Base-by-base conservation (phyloP, 257 asterid genomes). In the Nicotiana tabacum region DNA sequence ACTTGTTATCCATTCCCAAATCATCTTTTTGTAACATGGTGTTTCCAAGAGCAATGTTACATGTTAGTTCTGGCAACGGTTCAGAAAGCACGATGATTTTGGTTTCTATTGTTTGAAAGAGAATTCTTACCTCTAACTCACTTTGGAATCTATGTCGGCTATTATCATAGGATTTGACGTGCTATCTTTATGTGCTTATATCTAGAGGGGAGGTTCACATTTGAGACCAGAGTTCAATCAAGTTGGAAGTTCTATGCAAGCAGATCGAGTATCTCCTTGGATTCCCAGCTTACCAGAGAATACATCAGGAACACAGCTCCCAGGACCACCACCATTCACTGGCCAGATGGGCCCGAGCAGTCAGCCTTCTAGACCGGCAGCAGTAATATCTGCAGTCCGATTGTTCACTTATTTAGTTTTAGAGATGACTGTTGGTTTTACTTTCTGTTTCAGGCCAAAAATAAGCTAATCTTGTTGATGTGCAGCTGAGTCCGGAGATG, bases 401-500 rank as follows among this genome's bases (percentile, higher is more conserved):
- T 79, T 67, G 9, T 55, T 77, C 33, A 39, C 30, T 53, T 46
- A 24, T 46, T 33, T 66, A 3, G 16, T n/a, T 58, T 64, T 56
- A 72, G 30, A 21, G 10, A 18, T 27, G 64, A 33, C 60, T 79
- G 35, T 43, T 79, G 27, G 27, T 58, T 79, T 79, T 62, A 24
- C 83, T 79, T 39, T 16, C 9, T 43, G 83, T 62, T 58, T 74
- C 80, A 74, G 62, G 3, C 60, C 24, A 56, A 78, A 58, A 56
- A 57, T 55, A 27, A 66, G 32, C 39, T 60, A 64, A 67, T 81
- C 11, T 61, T 39, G 83, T 56, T 66, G 82, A 56, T 69, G 80
- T 87, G 89, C 91, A 96, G 98, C 90, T 96, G 89, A 90, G 88
- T 61, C 97, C 96, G 10, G 99, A 94, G 83, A 82, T 92, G 94